Percentiles rank a stretch among this genome's conserved stretches.
These are phyloP conservation scores for Metarhizium brunneum DNA, from an alignment of 2,329 filamentous ascomycete species.

Conservation along the genomic window DNA sequence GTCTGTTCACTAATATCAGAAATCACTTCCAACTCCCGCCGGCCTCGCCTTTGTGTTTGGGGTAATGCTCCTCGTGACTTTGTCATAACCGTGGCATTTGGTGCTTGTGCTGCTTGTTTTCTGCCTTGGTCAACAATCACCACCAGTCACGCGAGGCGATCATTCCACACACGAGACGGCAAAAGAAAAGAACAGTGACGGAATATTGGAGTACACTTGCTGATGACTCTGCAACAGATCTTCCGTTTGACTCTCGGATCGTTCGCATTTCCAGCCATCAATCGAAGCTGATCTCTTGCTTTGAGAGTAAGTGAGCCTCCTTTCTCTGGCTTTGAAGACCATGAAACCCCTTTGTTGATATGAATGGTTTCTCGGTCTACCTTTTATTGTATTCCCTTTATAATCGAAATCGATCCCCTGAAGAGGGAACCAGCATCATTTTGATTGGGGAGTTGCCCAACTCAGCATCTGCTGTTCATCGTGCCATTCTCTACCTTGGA, in stretches of 20 bases:
- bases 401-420: neutral
- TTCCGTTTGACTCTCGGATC: constrained; percentile 17
- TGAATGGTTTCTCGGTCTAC: neutral
- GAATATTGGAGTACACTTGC: neutral
- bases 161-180: neutral
- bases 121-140: too few species aligned
- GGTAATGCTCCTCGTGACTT: neutral
- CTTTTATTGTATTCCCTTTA: neutral
- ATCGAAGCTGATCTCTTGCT: constrained; percentile 23
- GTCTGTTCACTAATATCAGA: constrained; percentile 4
- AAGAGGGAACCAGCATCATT: neutral
- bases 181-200: neutral
- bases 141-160: neutral
- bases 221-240: neutral
- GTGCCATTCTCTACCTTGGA: neutral
- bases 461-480: neutral
- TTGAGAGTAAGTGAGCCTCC: constrained; percentile 12
- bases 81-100: neutral
- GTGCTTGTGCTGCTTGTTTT: too few species aligned
- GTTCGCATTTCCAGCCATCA: constrained; percentile 21
- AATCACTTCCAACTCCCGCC: neutral
- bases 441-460: neutral
- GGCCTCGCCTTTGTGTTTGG: too few species aligned
- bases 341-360: neutral
- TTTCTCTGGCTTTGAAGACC: neutral